A percentile compares a stretch with the other conserved stretches of the same genome.
Evolutionary conservation across 2,329 filamentous ascomycete genomes (phyloP).

Genomic region (Periconia digitata): DNA sequence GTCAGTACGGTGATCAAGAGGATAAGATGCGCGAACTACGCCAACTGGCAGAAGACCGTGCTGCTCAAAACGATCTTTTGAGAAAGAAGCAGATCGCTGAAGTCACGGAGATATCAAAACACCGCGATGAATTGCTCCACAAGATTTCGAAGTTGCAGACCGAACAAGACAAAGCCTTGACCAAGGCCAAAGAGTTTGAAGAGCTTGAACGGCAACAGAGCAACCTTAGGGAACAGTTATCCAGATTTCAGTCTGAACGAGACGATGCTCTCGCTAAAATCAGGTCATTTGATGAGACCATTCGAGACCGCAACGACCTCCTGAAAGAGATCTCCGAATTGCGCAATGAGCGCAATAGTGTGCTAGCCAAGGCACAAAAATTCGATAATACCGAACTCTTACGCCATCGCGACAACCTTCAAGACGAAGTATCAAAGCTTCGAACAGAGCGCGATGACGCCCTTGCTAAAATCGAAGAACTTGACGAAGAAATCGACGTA

Average conservation of each 20-base stretch:
- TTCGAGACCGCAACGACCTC: neutral
- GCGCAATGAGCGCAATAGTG: neutral
- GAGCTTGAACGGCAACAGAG: constrained; percentile 38
- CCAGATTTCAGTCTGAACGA: constrained; percentile 32
- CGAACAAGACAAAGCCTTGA: neutral
- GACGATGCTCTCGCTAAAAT: constrained; percentile 1
- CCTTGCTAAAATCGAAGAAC: constrained; percentile 45
- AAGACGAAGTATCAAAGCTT: constrained; percentile 32
- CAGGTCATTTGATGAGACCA: constrained; percentile 37
- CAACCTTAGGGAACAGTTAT: constrained; percentile 30
- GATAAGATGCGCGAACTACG: neutral
- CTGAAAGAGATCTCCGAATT: neutral
- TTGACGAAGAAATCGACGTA: constrained; percentile 59
- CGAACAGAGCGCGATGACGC: constrained; percentile 12
- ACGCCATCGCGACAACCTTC: constrained; percentile 36
- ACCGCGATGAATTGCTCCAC: neutral
- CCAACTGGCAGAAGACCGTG: constrained; percentile 2
- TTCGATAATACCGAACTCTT: constrained; percentile 26
- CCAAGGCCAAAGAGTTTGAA: constrained; percentile 28
- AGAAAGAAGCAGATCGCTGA: constrained; percentile 21
- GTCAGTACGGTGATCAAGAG: neutral
- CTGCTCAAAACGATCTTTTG: constrained; percentile 17
- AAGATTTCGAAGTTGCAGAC: neutral
- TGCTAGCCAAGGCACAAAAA: neutral
- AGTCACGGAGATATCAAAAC: neutral